phyloP scores from a whole-genome alignment of 225 moss, liverwort and hornwort species.

The Pleurozium schreberi region DNA sequence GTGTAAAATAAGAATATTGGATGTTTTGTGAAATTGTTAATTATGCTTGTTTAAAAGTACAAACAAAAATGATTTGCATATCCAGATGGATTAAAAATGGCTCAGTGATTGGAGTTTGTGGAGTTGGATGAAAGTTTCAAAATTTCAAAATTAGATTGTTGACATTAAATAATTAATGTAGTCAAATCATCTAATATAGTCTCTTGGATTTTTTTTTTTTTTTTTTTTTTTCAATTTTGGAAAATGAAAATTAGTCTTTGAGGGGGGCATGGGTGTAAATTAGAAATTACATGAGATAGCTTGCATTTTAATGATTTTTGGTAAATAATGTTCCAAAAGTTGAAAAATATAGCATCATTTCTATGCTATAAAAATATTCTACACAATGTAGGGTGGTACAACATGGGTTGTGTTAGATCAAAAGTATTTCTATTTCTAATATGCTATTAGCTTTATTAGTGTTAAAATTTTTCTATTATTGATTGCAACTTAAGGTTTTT shows the following conservation, averaged over 20 bases:
- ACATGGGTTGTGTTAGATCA: too few species aligned
- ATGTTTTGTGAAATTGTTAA: background rate
- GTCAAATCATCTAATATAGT: background rate
- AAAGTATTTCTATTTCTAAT: too few species aligned
- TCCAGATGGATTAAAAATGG: background rate
- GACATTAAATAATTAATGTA: background rate
- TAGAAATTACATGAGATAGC: background rate
- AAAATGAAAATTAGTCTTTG: background rate
- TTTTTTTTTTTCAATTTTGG: background rate
- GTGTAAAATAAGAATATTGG: background rate
- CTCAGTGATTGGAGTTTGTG: background rate
- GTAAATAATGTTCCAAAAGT: background rate
- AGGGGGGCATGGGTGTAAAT: fast-evolving
- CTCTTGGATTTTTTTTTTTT: background rate
- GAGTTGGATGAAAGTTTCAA: background rate
- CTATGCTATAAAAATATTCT: too few species aligned
- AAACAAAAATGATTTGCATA: background rate
- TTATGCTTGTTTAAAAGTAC: background rate
- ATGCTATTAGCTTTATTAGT: too few species aligned
- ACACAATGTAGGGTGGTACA: too few species aligned
- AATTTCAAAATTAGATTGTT: background rate
- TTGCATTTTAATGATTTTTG: background rate
- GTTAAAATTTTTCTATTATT: too few species aligned
- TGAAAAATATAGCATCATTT: background rate
- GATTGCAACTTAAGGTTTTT: too few species aligned